phyloP scores from a whole-genome alignment of 2,329 filamentous ascomycete genomes.

The Aspergillus awamori region DNA sequence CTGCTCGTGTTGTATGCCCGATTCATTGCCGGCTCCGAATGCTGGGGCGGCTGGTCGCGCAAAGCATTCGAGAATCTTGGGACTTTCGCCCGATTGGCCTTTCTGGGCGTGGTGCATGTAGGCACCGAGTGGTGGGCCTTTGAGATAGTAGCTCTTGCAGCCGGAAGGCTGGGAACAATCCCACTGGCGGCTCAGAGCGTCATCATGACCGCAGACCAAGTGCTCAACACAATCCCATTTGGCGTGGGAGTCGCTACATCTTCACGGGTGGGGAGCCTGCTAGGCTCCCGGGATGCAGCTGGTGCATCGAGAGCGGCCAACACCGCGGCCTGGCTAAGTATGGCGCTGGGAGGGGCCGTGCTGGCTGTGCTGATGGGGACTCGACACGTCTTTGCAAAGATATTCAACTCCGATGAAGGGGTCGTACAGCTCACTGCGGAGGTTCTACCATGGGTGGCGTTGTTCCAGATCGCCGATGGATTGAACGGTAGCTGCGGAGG shows the following conservation, averaged over 20 bases:
- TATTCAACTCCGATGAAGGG: conserved; percentile 77
- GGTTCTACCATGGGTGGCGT: conserved; percentile 81
- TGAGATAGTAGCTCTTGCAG: conserved; percentile 82
- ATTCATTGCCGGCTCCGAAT: conserved; percentile 71
- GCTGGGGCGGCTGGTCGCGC: conserved; percentile 75
- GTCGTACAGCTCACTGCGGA: conserved; percentile 75
- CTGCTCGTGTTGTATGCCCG: conserved; percentile 73
- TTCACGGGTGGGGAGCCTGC: conserved; percentile 75
- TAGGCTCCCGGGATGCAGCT: conserved; percentile 67
- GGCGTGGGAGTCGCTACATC: conserved; percentile 82
- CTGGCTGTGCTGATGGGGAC: conserved; percentile 70
- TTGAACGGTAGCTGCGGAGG: conserved; percentile 85
- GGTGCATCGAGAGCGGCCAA: conserved; percentile 75
- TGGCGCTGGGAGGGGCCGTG: conserved; percentile 68
- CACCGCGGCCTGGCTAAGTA: conserved; percentile 71
- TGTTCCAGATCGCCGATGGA: conserved; percentile 89
- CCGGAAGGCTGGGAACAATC: conserved; percentile 76
- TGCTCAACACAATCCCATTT: conserved; percentile 84
- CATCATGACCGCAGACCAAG: conserved; percentile 86
- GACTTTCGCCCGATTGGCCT: conserved; percentile 73
- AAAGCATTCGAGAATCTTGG: conserved; percentile 67
- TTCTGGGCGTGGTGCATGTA: conserved; percentile 78
- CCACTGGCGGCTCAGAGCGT: conserved; percentile 81
- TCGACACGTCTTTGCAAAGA: conserved; percentile 70
- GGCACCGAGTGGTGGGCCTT: conserved; percentile 96